These are phyloP conservation scores for Phanerochaete sordida DNA, from an alignment of 768 basidiomycete genomes.

Conservation along the genomic window DNA sequence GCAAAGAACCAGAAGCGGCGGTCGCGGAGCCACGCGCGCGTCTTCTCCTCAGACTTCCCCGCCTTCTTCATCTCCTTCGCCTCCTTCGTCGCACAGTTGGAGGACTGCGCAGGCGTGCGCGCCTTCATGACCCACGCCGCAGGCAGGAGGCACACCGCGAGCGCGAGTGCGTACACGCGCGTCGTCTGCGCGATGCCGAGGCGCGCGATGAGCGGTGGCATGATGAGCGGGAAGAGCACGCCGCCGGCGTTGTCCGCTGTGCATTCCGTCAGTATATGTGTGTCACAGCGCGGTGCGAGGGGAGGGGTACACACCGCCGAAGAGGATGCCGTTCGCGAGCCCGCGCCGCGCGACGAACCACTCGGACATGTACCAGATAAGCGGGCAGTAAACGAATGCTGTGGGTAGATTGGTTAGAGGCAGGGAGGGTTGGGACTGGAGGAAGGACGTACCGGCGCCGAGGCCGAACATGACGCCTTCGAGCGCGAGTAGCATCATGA, in stretches of 20 bases:
- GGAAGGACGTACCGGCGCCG: constrained; percentile 20
- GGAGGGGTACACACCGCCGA: constrained; percentile 17
- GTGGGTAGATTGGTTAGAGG: not conserved
- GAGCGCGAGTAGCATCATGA: constrained; percentile 21
- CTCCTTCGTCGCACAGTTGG: constrained; percentile 6
- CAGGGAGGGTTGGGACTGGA: not conserved
- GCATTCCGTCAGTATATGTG: not conserved
- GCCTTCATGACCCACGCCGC: constrained; percentile 24
- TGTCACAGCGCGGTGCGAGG: not conserved
- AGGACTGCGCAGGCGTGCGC: constrained; percentile 19
- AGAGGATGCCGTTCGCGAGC: constrained; percentile 30
- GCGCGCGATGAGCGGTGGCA: constrained; percentile 22
- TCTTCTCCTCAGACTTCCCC: constrained; percentile 16
- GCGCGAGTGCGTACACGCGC: constrained; percentile 22
- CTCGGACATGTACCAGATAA: constrained; percentile 27
- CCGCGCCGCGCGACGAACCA: constrained; percentile 30
- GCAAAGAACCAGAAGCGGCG: constrained; percentile 24
- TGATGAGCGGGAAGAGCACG: constrained; percentile 23
- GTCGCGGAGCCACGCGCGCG: constrained; percentile 19
- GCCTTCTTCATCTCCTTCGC: too few relatives aligned
- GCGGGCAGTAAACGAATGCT: constrained; percentile 27
- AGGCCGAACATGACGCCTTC: constrained; percentile 31
- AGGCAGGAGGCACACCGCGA: constrained; percentile 21
- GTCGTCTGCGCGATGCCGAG: constrained; percentile 22
- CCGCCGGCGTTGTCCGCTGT: constrained; percentile 23